Conservation (phyloP, 2,329 filamentous ascomycete genomes). For the Monilinia aucupariae region DNA sequence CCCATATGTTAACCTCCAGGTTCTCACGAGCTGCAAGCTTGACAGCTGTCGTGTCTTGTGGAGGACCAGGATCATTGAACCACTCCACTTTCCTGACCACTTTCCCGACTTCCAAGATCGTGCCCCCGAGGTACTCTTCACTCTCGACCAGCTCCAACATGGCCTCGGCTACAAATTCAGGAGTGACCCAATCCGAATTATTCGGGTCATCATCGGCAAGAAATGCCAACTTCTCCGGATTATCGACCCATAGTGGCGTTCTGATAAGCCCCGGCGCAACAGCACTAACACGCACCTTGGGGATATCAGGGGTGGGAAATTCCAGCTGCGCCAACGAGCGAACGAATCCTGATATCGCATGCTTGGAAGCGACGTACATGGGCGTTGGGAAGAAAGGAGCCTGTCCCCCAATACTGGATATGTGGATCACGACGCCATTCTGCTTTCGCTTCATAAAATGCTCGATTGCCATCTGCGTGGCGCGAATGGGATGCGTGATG, state of each 20-base stretch:
- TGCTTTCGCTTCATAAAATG: conserved; percentile 40
- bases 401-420: conserved; percentile 45
- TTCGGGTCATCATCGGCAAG: conserved; percentile 31
- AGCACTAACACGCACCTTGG: conserved; percentile 39
- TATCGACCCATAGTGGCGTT: conserved; percentile 44
- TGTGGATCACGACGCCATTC: conserved; percentile 39
- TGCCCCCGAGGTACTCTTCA: conserved; percentile 37
- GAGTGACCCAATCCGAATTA: conserved; percentile 37
- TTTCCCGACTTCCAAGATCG: conserved; percentile 40
- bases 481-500: conserved; percentile 47
- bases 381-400: conserved; percentile 37
- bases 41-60: background rate
- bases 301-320: conserved; percentile 27
- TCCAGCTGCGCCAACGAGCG: conserved; percentile 40
- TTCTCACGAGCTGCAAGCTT: background rate
- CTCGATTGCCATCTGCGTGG: conserved; percentile 45
- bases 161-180: conserved; percentile 40
- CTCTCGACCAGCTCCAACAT: conserved; percentile 41
- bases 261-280: conserved; percentile 40
- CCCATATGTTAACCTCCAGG: conserved; percentile 6
- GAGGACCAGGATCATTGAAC: conserved; percentile 40
- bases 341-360: conserved; percentile 44
- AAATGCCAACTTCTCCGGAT: conserved; percentile 41
- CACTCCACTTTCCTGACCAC: conserved; percentile 34
- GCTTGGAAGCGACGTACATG: conserved; percentile 45